Evolutionary conservation across 2,329 filamentous ascomycete species (phyloP).

Genomic region (Cytospora paraplurivora): DNA sequence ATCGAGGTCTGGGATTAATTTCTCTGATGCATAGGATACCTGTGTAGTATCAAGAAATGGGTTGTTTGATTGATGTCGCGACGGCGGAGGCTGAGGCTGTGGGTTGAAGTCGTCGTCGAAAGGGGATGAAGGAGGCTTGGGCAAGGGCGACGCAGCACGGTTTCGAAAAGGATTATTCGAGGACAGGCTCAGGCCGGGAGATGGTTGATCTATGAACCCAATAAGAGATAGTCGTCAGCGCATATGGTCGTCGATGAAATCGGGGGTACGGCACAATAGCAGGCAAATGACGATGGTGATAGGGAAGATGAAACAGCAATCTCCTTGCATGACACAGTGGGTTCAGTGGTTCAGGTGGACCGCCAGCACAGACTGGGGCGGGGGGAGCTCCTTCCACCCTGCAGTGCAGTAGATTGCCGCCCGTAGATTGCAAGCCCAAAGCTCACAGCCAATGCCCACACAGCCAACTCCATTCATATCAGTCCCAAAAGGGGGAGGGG

Average conservation of each 20-base stretch:
- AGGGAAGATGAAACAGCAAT: slow-evolving; percentile 50
- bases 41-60: slow-evolving; percentile 68
- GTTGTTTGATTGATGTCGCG: slow-evolving; percentile 69
- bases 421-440: slow-evolving; percentile 4
- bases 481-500: slow-evolving; percentile 12
- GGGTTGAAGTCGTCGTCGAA: slow-evolving; percentile 62
- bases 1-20: slow-evolving; percentile 34
- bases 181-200: slow-evolving; percentile 64
- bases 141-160: slow-evolving; percentile 64
- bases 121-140: slow-evolving; percentile 51
- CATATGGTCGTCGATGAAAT: slow-evolving; percentile 31
- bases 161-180: slow-evolving; percentile 85
- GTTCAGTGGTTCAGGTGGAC: slow-evolving; percentile 42
- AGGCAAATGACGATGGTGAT: slow-evolving; percentile 47
- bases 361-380: slow-evolving; percentile 2
- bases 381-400: slow-evolving; percentile 23
- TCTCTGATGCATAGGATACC: slow-evolving; percentile 32
- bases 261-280: slow-evolving; percentile 38
- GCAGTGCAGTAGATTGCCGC: neutral
- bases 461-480: neutral
- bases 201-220: slow-evolving; percentile 46
- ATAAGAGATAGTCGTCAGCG: slow-evolving; percentile 32
- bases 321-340: slow-evolving; percentile 49
- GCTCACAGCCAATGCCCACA: slow-evolving; percentile 17
- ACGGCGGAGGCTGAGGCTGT: slow-evolving; percentile 14